Conservation (phyloP, 805 yeast genomes). For the Millerago galiae region DNA sequence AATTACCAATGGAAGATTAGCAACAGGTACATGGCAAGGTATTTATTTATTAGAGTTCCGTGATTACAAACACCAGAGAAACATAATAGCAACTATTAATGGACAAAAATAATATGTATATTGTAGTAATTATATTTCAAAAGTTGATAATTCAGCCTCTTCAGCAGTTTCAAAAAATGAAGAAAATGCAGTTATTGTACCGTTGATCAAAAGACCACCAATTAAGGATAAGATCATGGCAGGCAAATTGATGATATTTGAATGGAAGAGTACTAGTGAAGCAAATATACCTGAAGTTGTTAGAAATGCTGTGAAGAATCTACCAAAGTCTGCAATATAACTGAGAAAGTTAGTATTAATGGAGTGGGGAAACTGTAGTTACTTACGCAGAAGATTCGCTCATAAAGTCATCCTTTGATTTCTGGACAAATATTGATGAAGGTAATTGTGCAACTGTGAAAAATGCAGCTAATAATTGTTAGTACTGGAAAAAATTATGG, state of each 20-base stretch:
- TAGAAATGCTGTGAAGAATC: constrained; percentile 60
- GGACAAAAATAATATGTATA: constrained; percentile 34
- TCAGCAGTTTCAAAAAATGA: constrained; percentile 52
- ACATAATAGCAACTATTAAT: constrained; percentile 66
- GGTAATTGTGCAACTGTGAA: constrained; percentile 55
- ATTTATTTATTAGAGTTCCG: constrained; percentile 73
- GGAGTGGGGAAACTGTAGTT: not conserved
- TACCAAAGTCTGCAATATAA: constrained; percentile 58
- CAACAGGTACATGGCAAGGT: constrained; percentile 85
- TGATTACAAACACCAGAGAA: constrained; percentile 53
- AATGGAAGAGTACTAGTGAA: constrained; percentile 60
- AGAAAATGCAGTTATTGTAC: constrained; percentile 66
- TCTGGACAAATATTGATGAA: constrained; percentile 41
- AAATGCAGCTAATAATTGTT: constrained; percentile 37
- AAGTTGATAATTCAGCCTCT: constrained; percentile 27
- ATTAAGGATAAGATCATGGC: constrained; percentile 56
- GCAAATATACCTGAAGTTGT: constrained; percentile 53
- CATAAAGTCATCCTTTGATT: constrained; percentile 48
- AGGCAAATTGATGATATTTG: constrained; percentile 47
- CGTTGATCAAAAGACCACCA: constrained; percentile 68
- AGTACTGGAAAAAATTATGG: too few species aligned
- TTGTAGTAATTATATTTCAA: constrained; percentile 12
- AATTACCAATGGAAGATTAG: constrained; percentile 58
- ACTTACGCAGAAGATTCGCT: constrained; percentile 36
- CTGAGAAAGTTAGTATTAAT: constrained; percentile 19